Percentiles rank a stretch among this genome's conserved stretches.
Conservation (phyloP, 2,329 filamentous ascomycete genomes). For the Magnaporthales sp. region DNA sequence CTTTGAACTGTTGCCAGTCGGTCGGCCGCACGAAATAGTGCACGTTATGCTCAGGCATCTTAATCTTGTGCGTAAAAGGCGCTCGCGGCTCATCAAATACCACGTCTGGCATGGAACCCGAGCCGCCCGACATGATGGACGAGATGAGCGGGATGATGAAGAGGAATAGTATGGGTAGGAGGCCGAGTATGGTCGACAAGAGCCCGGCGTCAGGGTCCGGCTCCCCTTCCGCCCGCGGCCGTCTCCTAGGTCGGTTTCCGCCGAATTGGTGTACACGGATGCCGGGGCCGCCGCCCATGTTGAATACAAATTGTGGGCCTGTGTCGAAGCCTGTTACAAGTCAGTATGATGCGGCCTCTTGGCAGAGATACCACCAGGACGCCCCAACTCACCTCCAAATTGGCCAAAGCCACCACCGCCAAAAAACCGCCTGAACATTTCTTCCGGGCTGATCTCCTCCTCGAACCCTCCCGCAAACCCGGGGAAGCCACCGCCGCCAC, state of each 20-base stretch:
- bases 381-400: conserved; percentile 1
- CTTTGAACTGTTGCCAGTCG: conserved; percentile 28
- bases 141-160: conserved; percentile 80
- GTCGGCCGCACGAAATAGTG: conserved; percentile 3
- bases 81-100: conserved; percentile 63
- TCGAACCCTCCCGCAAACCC: conserved; percentile 58
- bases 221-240: conserved; percentile 57
- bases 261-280: conserved; percentile 95
- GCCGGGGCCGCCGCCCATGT: conserved; percentile 83
- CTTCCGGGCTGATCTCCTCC: conserved; percentile 90
- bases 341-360: background rate
- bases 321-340: conserved; percentile 51
- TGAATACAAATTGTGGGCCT: conserved; percentile 89
- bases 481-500: conserved; percentile 37
- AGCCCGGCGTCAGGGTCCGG: conserved; percentile 41
- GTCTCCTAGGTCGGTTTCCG: conserved; percentile 64
- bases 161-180: conserved; percentile 82
- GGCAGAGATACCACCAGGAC: background rate
- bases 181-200: conserved; percentile 54
- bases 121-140: conserved; percentile 59
- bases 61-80: conserved; percentile 58
- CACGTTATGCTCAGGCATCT: conserved; percentile 1
- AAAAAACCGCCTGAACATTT: conserved; percentile 96
- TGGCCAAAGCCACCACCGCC: conserved; percentile 63
- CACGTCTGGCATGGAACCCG: conserved; percentile 55